A percentile compares a stretch with the other conserved stretches of the same genome.
These are phyloP conservation scores for Ceratocystis eucalypticola DNA, from an alignment of 2,329 filamentous ascomycete species.

Conservation along the genomic window DNA sequence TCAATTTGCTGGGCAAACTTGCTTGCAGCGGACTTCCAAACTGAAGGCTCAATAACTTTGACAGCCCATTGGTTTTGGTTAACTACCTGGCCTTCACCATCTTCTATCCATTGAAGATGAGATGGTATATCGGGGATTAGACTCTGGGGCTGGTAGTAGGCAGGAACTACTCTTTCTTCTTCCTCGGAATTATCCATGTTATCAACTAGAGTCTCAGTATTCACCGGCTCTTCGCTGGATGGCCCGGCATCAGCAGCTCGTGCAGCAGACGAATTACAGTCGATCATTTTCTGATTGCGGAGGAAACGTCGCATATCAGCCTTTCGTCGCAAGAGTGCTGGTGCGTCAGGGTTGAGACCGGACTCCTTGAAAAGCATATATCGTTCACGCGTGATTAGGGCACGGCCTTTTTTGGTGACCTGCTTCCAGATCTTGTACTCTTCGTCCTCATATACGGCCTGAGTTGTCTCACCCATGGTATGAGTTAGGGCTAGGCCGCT, in stretches of 20 bases:
- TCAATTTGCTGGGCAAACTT: conserved; percentile 68
- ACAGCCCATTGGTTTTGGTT: conserved; percentile 79
- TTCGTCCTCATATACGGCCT: conserved; percentile 77
- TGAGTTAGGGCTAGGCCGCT: conserved; percentile 51
- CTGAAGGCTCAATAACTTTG: conserved; percentile 57
- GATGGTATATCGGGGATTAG: conserved; percentile 72
- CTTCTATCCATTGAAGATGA: conserved; percentile 75
- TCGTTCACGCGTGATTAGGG: conserved; percentile 70
- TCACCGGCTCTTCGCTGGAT: conserved; percentile 10
- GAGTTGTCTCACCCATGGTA: conserved; percentile 50
- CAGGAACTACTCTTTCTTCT: conserved; percentile 63
- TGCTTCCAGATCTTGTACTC: conserved; percentile 99
- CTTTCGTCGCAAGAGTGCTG: conserved; percentile 71
- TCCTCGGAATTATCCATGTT: conserved; percentile 76
- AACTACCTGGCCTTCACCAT: conserved; percentile 75
- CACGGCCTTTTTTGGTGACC: conserved; percentile 91
- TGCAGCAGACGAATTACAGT: conserved; percentile 29
- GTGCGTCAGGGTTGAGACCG: conserved; percentile 73
- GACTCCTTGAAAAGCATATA: conserved; percentile 75
- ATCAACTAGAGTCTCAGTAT: conserved; percentile 59
- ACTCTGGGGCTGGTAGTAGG: conserved; percentile 84
- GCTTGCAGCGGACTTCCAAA: conserved; percentile 63
- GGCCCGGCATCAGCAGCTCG: conserved; percentile 3
- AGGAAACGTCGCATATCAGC: conserved; percentile 82
- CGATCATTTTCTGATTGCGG: conserved; percentile 17